These are phyloP conservation scores for Globisporangium spiculum DNA, from an alignment of 352 stramenopile species.

Conservation along the genomic window DNA sequence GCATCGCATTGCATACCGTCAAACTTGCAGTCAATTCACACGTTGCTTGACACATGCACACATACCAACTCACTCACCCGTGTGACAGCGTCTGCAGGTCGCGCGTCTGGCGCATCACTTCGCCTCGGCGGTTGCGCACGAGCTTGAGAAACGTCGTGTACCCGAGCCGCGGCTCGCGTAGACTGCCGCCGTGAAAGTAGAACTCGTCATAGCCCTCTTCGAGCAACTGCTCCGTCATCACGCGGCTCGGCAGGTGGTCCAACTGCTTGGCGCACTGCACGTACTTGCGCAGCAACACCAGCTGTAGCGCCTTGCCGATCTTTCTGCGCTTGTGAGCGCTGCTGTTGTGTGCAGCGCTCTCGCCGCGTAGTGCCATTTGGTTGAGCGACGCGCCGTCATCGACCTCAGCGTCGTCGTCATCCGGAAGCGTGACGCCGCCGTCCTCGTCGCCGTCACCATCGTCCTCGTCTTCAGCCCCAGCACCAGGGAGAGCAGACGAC, in stretches of 20 bases:
- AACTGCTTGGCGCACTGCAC: slow-evolving; percentile 56
- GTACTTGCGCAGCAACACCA: slow-evolving; percentile 58
- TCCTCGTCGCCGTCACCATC: slow-evolving; percentile 17
- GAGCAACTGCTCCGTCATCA: slow-evolving; percentile 59
- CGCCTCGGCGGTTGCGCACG: slow-evolving; percentile 58
- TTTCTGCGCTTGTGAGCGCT: slow-evolving; percentile 27
- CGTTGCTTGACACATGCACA: background rate
- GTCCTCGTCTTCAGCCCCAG: slow-evolving; percentile 5
- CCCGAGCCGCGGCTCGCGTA: slow-evolving; percentile 49
- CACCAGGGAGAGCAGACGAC: background rate
- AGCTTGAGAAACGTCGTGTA: slow-evolving; percentile 69
- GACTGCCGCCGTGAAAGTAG: slow-evolving; percentile 55
- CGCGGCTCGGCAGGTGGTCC: slow-evolving; percentile 36
- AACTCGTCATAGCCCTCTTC: slow-evolving; percentile 70
- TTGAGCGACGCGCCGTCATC: slow-evolving; percentile 15
- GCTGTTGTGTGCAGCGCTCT: too few relatives aligned
- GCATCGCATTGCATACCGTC: too few relatives aligned
- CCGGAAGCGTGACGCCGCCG: slow-evolving; percentile 17
- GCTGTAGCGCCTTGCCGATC: slow-evolving; percentile 60
- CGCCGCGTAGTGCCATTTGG: slow-evolving; percentile 1
- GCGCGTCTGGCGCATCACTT: slow-evolving; percentile 33
- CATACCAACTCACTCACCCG: slow-evolving; percentile 16
- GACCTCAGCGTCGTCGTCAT: slow-evolving; percentile 20
- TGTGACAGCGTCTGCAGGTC: slow-evolving; percentile 14
- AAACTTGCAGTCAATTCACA: too few relatives aligned